These are phyloP conservation scores for Eudorina sp. DNA, from an alignment of 139 green algal species.

Conservation along the genomic window DNA sequence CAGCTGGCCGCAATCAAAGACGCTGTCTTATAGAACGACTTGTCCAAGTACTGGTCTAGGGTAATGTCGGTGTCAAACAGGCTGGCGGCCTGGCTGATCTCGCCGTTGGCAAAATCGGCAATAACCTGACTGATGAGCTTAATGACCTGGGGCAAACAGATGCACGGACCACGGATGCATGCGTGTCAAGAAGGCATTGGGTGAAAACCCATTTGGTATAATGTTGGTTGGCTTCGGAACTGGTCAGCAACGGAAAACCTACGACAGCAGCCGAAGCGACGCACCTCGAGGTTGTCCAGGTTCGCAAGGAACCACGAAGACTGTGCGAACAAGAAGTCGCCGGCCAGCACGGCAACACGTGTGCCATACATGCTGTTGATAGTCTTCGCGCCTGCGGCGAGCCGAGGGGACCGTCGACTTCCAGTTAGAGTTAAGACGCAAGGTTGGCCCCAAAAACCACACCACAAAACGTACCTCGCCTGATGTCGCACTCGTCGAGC, in stretches of 20 bases:
- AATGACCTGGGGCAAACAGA: constrained; percentile 87
- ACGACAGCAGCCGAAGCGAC: not conserved
- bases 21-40: constrained; percentile 98
- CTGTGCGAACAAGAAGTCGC: constrained; percentile 99
- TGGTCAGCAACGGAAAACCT: not conserved
- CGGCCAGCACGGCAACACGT: constrained; percentile 94
- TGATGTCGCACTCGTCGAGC: constrained; percentile 93
- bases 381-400: constrained; percentile 90
- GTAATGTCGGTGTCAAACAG: constrained; percentile 94
- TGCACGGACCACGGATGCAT: too few relatives aligned
- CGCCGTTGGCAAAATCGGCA: constrained; percentile 98
- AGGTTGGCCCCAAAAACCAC: not conserved
- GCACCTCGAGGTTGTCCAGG: constrained; percentile 98
- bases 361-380: constrained; percentile 97
- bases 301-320: constrained; percentile 98
- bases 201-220: too few relatives aligned
- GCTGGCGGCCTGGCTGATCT: constrained; percentile 94
- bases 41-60: constrained; percentile 94
- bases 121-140: constrained; percentile 99
- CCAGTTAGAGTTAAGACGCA: not conserved
- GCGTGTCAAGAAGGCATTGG: too few relatives aligned
- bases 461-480: constrained; percentile 77
- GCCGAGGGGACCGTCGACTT: too few relatives aligned
- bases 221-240: too few relatives aligned
- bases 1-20: constrained; percentile 97